Evolutionary conservation across 352 stramenopile genomes (phyloP), one percentile per base, ranked within the genome.

Genomic region (Pythium aquatile): DNA sequence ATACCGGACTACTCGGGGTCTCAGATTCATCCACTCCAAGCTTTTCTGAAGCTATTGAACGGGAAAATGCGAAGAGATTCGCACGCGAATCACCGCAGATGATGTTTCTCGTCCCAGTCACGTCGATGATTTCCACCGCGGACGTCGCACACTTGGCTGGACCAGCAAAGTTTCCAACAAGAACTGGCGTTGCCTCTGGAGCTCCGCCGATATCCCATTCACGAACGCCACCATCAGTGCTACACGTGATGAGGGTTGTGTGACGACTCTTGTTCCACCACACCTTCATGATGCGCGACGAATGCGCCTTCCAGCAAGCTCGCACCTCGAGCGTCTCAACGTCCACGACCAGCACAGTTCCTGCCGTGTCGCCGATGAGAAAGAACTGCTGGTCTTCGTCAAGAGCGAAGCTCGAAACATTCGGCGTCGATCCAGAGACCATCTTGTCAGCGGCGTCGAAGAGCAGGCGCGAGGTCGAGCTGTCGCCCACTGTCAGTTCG

Each of bases 31-130:
- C 49, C n/a, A 57, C 29, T 35, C 48, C 3, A 33, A 48, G 28
- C n/a, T 13, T 40, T 10, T 61, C 24, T 1, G 39, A n/a, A 51
- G 26, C 8, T 29, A 86, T 65, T 2, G 67, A 51, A 4, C 81
- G 79, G 2, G 76, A 42, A 55, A 91, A 96, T 0, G 78, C 68
- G 39, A 83, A 92, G 1, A 96, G 48, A 57, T 78, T 91, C 16
- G 82, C 87, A 40, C 87, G 81, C 0, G 83, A 83, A 55, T 96
- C 87, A 9, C 85, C 87, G 53, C 73, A 82, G n/a, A 90, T 63
- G 17, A 94, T 55, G 67, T 83, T 86, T 39, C 81, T 74, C 6
- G 72, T 85, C 24, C 28, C 55, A 8, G 32, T 58, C 3, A 69
- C 63, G 35, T 91, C 77, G 13, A 90, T 14, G 5, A 90, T 70